Evolutionary conservation across 2,329 filamentous ascomycete species (phyloP), one percentile per base, ranked within the genome.

Genomic region (Zasmidium citrigriseum): DNA sequence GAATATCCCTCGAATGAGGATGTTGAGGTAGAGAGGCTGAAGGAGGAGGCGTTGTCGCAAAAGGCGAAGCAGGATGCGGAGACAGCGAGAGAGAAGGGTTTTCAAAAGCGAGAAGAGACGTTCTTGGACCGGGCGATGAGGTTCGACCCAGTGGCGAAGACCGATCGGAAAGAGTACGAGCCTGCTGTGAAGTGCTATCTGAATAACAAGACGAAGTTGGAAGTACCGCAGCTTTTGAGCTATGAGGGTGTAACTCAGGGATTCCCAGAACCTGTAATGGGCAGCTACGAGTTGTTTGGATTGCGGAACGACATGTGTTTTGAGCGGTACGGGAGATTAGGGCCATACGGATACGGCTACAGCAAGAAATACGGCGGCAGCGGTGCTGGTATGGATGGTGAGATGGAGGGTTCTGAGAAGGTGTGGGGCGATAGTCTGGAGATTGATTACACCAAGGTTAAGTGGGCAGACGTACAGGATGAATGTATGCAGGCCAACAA

Each of bases 271-370:
- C 85, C 91, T 58, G 85, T 90, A 1, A 84, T 93, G 69, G 95
- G 95, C n/a, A 96, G 91, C 0, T 93, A 96, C 68, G 86, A 92
- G 10, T 74, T 93, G 44, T 76, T 98, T 12, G 88, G 87, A 0
- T 78, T 98, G 34, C 85, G 89, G 18, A 86, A 96, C 64, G 89
- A 96, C 68, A 85, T 97, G 48, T 99, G 95, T 77, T 97, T 96
- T 70, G 95, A 99, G 66, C 84, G 95, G 1, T 96, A 90, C 71
- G 93, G 93, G 2, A 85, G 92, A 63, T 85, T 95, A 25, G 93
- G 91, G 0, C 90, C 93, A 0, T 99, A 99, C 67, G 93, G 93
- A 0, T 85, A 91, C 61, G 93, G 93, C 9, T 98, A 98, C 73
- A 90, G 89, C 27, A 79, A 83, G 29, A 86, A 86, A 58, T 86